Evolutionary conservation across 345 rosid genomes (phyloP).

Genomic region (rapeseed (Brassica napus)): Da-Ae NC_063441.1:18396001-18396500

Average conservation of each 20-base stretch:
- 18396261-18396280: conserved; percentile 95
- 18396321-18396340: conserved; percentile 12
- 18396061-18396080: not conserved
- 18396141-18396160: conserved; percentile 9
- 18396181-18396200: not conserved
- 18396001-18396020: conserved; percentile 80
- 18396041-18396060: not conserved
- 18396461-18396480: conserved; percentile 81
- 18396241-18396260: conserved; percentile 87
- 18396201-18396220: not conserved
- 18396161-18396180: not conserved
- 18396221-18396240: conserved; percentile 73
- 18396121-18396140: conserved; percentile 20
- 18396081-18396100: conserved; percentile 2
- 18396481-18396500: conserved; percentile 26
- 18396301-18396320: conserved; percentile 19
- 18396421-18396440: conserved; percentile 68
- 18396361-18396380: conserved; percentile 16
- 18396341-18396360: not conserved
- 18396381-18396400: conserved; percentile 79
- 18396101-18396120: not conserved
- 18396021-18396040: conserved; percentile 97
- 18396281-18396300: conserved; percentile 43
- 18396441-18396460: conserved; percentile 83
- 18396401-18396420: conserved; percentile 90